Percentiles rank a stretch among this genome's conserved stretches.
Conservation (phyloP, 2,329 filamentous ascomycete species). For the Neurospora sp. region DNA sequence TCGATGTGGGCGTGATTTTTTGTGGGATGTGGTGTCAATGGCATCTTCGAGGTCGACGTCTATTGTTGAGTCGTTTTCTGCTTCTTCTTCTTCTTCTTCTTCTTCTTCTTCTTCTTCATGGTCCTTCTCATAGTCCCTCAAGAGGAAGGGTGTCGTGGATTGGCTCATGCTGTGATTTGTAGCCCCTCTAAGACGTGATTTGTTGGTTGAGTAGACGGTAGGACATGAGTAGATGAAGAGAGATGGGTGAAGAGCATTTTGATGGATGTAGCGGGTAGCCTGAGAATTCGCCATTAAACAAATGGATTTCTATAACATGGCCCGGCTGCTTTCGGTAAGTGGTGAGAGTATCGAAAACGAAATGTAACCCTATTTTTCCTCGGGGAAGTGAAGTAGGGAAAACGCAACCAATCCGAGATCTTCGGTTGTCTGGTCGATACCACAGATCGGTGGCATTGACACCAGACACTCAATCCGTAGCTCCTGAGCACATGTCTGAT, state of each 20-base stretch:
- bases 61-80: neutral
- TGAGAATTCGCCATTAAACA: neutral
- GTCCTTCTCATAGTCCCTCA: neutral
- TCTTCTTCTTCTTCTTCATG: neutral
- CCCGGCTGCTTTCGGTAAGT: neutral
- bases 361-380: neutral
- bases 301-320: too few species aligned
- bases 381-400: neutral
- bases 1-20: neutral
- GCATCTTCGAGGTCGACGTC: neutral
- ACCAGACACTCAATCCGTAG: neutral
- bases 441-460: neutral
- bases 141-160: neutral
- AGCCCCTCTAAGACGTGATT: neutral
- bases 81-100: neutral
- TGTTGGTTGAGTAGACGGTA: neutral
- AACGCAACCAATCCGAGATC: neutral
- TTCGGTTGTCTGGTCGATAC: neutral
- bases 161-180: neutral
- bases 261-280: neutral
- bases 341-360: neutral
- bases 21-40: neutral
- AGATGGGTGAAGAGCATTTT: neutral
- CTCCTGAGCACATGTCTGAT: neutral
- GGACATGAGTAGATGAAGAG: neutral